phyloP scores from a whole-genome alignment of 352 stramenopile genomes.

The Globisporangium orthogonon region DNA sequence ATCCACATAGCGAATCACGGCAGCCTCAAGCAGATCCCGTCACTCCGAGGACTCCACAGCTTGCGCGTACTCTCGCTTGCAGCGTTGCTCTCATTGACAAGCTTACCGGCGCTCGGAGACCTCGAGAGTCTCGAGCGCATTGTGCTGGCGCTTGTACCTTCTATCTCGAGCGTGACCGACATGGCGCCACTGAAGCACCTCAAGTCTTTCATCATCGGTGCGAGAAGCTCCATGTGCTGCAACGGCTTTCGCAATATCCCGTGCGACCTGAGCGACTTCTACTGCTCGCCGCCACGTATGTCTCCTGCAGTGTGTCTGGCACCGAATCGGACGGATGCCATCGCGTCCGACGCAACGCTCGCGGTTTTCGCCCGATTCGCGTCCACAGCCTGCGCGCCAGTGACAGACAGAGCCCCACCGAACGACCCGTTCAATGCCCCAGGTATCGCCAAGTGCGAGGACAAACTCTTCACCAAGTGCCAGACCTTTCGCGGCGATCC shows the following conservation, averaged over 20 bases:
- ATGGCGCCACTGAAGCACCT: slow-evolving; percentile 10
- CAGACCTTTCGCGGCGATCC: neutral
- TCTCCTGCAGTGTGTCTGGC: neutral
- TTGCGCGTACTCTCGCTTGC: slow-evolving; percentile 23
- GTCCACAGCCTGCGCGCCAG: slow-evolving; percentile 9
- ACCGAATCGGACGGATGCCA: neutral
- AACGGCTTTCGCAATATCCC: slow-evolving; percentile 22
- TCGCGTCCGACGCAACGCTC: slow-evolving; percentile 8
- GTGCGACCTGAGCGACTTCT: slow-evolving; percentile 20
- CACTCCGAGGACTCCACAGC: slow-evolving; percentile 18
- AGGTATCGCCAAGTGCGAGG: slow-evolving; percentile 6
- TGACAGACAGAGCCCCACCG: neutral
- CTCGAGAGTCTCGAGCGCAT: slow-evolving; percentile 21
- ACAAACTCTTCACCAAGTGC: slow-evolving; percentile 5
- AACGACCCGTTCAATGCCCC: neutral
- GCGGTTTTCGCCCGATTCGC: slow-evolving; percentile 17
- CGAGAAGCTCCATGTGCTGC: slow-evolving; percentile 15
- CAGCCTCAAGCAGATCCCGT: slow-evolving; percentile 13
- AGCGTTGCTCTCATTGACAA: slow-evolving; percentile 9
- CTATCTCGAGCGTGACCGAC: slow-evolving; percentile 18
- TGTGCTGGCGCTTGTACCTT: slow-evolving; percentile 9
- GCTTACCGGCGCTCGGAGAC: slow-evolving; percentile 16
- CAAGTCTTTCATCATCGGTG: slow-evolving; percentile 12
- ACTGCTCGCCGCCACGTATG: neutral
- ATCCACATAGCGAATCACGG: slow-evolving; percentile 22